These are phyloP conservation scores for Bidens hawaiensis DNA, from an alignment of 140 eudicot genomes.

Conservation along the genomic window DNA sequence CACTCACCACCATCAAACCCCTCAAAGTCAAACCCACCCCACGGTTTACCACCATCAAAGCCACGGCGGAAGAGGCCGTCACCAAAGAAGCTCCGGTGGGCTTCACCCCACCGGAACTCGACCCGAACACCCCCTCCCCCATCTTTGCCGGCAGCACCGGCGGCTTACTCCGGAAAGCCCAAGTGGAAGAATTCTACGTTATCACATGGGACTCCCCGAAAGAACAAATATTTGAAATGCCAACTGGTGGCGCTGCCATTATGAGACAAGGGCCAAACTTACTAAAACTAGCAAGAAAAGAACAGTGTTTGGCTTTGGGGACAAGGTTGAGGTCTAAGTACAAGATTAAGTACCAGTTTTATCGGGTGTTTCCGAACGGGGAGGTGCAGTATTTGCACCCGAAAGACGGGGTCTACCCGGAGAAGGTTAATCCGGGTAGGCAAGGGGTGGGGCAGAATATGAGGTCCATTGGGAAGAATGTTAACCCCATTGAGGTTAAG, in stretches of 20 bases:
- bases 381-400: constrained; percentile 93
- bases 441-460: constrained; percentile 76
- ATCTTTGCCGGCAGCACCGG: constrained; percentile 94
- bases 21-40: constrained; percentile 18
- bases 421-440: constrained; percentile 79
- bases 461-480: constrained; percentile 83
- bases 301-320: constrained; percentile 87
- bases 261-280: constrained; percentile 87
- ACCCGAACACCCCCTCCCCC: constrained; percentile 93
- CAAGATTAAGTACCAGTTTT: constrained; percentile 84
- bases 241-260: constrained; percentile 91
- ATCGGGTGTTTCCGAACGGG: constrained; percentile 84
- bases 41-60: constrained; percentile 37
- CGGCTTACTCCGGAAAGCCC: constrained; percentile 81
- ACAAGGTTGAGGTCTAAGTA: constrained; percentile 81
- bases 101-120: constrained; percentile 88
- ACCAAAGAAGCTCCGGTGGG: constrained; percentile 63
- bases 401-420: constrained; percentile 89
- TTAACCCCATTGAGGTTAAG: constrained; percentile 84
- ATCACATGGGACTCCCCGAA: constrained; percentile 92
- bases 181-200: constrained; percentile 81
- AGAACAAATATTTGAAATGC: constrained; percentile 90
- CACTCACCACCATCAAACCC: constrained; percentile 40
- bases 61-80: constrained; percentile 17
- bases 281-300: constrained; percentile 83